Conservation (phyloP, 2,329 filamentous ascomycete species). For the Trichophyton schoenleinii region DNA sequence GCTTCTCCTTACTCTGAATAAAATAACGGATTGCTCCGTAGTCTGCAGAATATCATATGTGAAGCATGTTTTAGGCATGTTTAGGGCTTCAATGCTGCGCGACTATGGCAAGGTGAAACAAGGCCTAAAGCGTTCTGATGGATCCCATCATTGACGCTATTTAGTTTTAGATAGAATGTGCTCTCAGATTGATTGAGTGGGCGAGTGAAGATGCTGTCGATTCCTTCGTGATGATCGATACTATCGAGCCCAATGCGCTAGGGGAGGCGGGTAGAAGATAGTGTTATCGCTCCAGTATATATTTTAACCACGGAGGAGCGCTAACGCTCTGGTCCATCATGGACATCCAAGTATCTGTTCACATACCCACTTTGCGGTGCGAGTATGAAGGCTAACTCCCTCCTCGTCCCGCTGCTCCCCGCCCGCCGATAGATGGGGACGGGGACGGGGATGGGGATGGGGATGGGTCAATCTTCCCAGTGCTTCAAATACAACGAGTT, state of each 20-base stretch:
- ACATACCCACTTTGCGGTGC: conserved; percentile 35
- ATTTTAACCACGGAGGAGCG: not conserved
- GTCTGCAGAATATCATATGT: not conserved
- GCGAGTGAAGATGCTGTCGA: not conserved
- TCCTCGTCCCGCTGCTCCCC: conserved; percentile 5
- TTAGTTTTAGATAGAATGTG: not conserved
- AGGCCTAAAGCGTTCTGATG: not conserved
- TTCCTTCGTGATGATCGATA: not conserved
- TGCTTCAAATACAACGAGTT: conserved; percentile 48
- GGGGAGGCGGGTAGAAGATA: not conserved
- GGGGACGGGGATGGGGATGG: not conserved
- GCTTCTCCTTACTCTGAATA: not conserved
- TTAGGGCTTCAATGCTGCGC: not conserved
- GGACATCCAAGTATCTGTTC: conserved; percentile 23
- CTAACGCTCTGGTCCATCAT: not conserved
- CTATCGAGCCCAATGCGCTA: not conserved
- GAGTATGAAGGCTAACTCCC: conserved; percentile 29
- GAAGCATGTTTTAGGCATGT: not conserved
- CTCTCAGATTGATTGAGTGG: not conserved
- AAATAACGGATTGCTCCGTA: not conserved
- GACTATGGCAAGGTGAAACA: not conserved
- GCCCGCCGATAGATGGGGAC: not conserved
- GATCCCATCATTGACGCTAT: not conserved
- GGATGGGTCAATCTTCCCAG: conserved; percentile 30
- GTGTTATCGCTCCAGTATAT: not conserved